Conservation (phyloP, 192 early-diverging fungal genomes). For the Gamsiella multidivaricata region DNA sequence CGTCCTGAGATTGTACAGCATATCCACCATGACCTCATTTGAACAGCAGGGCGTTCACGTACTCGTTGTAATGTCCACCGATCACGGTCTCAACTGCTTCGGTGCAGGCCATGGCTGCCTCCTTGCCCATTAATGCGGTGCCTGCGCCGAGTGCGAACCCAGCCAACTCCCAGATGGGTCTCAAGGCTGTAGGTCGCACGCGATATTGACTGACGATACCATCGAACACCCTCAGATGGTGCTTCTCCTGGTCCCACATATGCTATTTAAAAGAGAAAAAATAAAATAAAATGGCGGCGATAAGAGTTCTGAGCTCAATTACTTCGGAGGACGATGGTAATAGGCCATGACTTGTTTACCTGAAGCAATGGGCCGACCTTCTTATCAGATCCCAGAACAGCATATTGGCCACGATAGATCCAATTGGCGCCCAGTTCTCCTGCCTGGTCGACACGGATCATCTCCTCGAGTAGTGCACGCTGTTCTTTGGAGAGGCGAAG, state of each 20-base stretch:
- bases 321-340: no score
- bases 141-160: constrained; percentile 88
- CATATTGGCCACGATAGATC: constrained; percentile 96
- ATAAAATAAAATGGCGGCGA: no score
- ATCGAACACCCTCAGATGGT: constrained; percentile 86
- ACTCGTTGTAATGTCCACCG: constrained; percentile 96
- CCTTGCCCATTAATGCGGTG: constrained; percentile 91
- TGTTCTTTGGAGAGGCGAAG: constrained; percentile 61
- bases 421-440: constrained; percentile 95
- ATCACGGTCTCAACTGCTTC: constrained; percentile 98
- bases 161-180: constrained; percentile 87
- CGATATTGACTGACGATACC: constrained; percentile 76
- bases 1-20: no score
- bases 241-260: constrained; percentile 96
- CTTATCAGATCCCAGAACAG: constrained; percentile 76
- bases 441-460: constrained; percentile 97
- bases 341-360: constrained; percentile 42
- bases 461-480: constrained; percentile 69
- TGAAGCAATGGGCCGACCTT: constrained; percentile 76
- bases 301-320: no score
- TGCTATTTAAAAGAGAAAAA: constrained; percentile 60
- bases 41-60: no score
- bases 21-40: no score
- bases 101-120: constrained; percentile 98
- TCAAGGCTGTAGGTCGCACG: constrained; percentile 86